Evolutionary conservation across 1,284 basidiomycete genomes (phyloP).

Genomic region (Coniferiporia weirii): DNA sequence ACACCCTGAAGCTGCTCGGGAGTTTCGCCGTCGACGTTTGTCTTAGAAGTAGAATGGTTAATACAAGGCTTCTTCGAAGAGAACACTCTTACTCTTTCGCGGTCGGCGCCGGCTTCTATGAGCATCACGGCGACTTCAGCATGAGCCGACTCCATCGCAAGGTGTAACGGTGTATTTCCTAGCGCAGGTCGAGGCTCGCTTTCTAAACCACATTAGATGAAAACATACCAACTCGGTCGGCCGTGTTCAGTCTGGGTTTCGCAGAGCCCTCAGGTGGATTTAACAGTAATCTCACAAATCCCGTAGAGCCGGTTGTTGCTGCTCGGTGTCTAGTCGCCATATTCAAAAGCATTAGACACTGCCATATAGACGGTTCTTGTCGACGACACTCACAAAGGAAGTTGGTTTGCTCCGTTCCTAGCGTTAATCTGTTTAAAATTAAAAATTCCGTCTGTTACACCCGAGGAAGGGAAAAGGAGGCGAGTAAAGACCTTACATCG

Average conservation of each 20-base stretch:
- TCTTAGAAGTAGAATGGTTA: constrained; percentile 35
- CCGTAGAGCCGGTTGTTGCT: constrained; percentile 87
- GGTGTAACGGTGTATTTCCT: constrained; percentile 94
- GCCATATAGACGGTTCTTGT: constrained; percentile 15
- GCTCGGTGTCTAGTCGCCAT: constrained; percentile 69
- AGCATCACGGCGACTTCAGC: constrained; percentile 84
- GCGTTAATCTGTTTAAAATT: constrained; percentile 69
- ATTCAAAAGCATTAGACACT: constrained; percentile 19
- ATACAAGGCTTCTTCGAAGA: background rate
- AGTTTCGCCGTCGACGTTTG: constrained; percentile 76
- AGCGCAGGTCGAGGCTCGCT: constrained; percentile 19
- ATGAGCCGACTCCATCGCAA: constrained; percentile 92
- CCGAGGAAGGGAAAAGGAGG: background rate
- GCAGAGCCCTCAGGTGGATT: constrained; percentile 67
- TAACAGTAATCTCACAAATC: constrained; percentile 78
- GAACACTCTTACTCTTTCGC: constrained; percentile 62
- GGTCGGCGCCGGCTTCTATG: constrained; percentile 91
- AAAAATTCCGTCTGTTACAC: constrained; percentile 20
- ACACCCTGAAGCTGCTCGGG: constrained; percentile 86
- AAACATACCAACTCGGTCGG: constrained; percentile 72
- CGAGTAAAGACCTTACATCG: constrained; percentile 55
- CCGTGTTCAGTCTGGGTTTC: constrained; percentile 82
- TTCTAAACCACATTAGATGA: constrained; percentile 3
- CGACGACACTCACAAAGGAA: constrained; percentile 63
- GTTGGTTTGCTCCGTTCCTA: constrained; percentile 85